These are phyloP conservation scores for Patellaria atrata DNA, from an alignment of 495 filamentous ascomycete species.

Conservation along the genomic window DNA sequence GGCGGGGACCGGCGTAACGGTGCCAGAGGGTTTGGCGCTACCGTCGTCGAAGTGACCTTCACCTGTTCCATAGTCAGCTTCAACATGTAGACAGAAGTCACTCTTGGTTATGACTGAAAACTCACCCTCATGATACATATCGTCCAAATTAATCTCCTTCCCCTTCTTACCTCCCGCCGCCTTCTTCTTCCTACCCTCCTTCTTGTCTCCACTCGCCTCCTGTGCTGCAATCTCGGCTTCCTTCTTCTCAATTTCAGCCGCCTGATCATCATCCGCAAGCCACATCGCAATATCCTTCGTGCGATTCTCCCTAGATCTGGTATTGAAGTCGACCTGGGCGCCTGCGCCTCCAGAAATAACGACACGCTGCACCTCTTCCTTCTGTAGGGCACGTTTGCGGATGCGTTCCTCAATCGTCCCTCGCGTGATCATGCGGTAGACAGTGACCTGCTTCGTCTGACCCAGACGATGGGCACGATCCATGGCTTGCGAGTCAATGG, in stretches of 20 bases:
- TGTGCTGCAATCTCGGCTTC: slow-evolving; percentile 64
- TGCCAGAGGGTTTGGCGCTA: slow-evolving; percentile 63
- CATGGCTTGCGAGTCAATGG: slow-evolving; percentile 97
- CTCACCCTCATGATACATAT: slow-evolving; percentile 97
- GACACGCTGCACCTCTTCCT: slow-evolving; percentile 97
- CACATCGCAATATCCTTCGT: slow-evolving; percentile 95
- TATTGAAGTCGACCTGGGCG: slow-evolving; percentile 83
- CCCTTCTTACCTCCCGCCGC: slow-evolving; percentile 29
- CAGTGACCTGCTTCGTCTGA: slow-evolving; percentile 89
- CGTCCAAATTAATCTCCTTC: slow-evolving; percentile 64
- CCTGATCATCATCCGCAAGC: slow-evolving; percentile 91
- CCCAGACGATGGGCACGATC: slow-evolving; percentile 96
- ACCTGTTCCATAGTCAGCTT: slow-evolving; percentile 37
- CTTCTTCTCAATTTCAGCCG: slow-evolving; percentile 75
- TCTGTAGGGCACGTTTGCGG: slow-evolving; percentile 91
- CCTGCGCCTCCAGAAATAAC: slow-evolving; percentile 86
- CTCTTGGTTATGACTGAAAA: slow-evolving; percentile 11
- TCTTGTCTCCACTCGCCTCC: slow-evolving; percentile 35
- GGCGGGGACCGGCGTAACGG: slow-evolving; percentile 54
- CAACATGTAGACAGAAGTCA: slow-evolving; percentile 7
- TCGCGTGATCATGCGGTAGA: slow-evolving; percentile 93
- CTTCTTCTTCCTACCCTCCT: slow-evolving; percentile 56
- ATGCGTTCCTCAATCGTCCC: slow-evolving; percentile 98
- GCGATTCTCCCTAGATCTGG: slow-evolving; percentile 72
- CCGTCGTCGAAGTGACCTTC: slow-evolving; percentile 88